Evolutionary conservation across 176 grass and related monocot genomes (phyloP).

Genomic region (Urochloa ruziziensis): DNA sequence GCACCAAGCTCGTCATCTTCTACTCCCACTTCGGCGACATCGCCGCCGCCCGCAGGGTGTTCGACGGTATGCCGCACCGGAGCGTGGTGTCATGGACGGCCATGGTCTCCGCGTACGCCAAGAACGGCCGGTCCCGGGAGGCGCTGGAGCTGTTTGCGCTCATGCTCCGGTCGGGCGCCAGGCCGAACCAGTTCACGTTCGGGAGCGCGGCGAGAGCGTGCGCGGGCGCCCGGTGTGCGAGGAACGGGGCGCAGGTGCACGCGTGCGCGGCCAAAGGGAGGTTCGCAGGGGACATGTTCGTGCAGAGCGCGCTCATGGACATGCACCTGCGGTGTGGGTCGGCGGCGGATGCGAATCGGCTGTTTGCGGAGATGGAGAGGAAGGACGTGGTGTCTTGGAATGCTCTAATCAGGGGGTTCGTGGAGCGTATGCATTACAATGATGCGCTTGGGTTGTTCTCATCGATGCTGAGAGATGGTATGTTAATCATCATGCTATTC

Average conservation of each 20-base stretch:
- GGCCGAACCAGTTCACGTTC: constrained; percentile 78
- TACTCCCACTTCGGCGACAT: constrained; percentile 45
- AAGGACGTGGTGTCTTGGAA: constrained; percentile 82
- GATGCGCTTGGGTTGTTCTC: constrained; percentile 50
- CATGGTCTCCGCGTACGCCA: constrained; percentile 67
- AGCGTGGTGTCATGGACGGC: constrained; percentile 78
- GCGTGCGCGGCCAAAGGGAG: constrained; percentile 55
- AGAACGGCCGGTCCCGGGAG: constrained; percentile 35
- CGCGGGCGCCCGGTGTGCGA: constrained; percentile 19
- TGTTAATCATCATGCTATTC: not conserved
- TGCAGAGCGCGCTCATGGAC: constrained; percentile 81
- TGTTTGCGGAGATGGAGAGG: constrained; percentile 57
- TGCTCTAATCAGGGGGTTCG: constrained; percentile 65
- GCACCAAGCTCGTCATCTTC: constrained; percentile 69
- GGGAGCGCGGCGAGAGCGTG: constrained; percentile 51
- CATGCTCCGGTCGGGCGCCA: constrained; percentile 34
- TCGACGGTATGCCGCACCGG: constrained; percentile 65
- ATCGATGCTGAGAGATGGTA: constrained; percentile 72
- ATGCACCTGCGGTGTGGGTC: constrained; percentile 67
- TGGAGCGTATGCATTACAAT: constrained; percentile 34
- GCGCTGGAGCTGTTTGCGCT: constrained; percentile 54
- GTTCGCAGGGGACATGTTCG: constrained; percentile 61
- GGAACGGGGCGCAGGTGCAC: constrained; percentile 71
- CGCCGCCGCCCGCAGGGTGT: constrained; percentile 36
- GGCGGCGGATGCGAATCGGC: constrained; percentile 27